Percentiles rank a stretch among this genome's conserved stretches.
phyloP scores from a whole-genome alignment of 192 early-diverging fungal species.

The Backusella parvicylindrica region DNA sequence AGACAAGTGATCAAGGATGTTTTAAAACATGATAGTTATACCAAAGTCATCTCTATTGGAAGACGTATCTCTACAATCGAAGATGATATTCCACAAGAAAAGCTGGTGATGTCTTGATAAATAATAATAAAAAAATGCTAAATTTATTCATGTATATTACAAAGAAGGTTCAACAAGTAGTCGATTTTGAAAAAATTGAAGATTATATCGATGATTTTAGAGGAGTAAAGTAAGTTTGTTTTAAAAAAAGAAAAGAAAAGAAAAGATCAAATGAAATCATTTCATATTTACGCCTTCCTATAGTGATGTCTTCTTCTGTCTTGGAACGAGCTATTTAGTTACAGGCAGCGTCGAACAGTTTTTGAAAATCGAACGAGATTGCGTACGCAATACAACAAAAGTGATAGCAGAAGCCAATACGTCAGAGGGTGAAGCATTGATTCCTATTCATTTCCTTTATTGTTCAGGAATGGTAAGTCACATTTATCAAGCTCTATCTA shows the following conservation, averaged over 20 bases:
- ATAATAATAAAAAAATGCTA: not conserved
- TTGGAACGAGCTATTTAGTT: conserved; percentile 64
- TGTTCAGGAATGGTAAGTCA: not conserved
- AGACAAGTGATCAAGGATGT: conserved; percentile 51
- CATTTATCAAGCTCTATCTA: not conserved
- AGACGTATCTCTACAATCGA: conserved; percentile 42
- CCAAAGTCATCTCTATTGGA: conserved; percentile 51
- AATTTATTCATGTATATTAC: not conserved
- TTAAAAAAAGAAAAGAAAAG: conserved; percentile 9
- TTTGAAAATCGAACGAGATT: conserved; percentile 74
- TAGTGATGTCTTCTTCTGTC: conserved; percentile 65
- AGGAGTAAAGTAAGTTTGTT: not conserved
- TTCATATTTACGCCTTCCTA: not conserved
- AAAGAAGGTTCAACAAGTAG: not conserved
- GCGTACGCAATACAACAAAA: conserved; percentile 64
- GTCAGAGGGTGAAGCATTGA: not conserved
- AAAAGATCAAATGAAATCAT: not conserved
- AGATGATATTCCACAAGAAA: conserved; percentile 38
- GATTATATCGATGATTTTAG: not conserved
- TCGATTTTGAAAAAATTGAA: not conserved
- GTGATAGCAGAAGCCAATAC: conserved; percentile 47
- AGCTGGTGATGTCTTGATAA: conserved; percentile 19
- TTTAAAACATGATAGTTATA: conserved; percentile 41
- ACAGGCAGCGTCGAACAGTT: conserved; percentile 64
- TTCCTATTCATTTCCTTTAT: not conserved